Percentiles rank a stretch among this genome's conserved stretches.
Evolutionary conservation across 108 stramenopile species (phyloP).

Genomic region (Cyclostephanos invisitatus): DNA sequence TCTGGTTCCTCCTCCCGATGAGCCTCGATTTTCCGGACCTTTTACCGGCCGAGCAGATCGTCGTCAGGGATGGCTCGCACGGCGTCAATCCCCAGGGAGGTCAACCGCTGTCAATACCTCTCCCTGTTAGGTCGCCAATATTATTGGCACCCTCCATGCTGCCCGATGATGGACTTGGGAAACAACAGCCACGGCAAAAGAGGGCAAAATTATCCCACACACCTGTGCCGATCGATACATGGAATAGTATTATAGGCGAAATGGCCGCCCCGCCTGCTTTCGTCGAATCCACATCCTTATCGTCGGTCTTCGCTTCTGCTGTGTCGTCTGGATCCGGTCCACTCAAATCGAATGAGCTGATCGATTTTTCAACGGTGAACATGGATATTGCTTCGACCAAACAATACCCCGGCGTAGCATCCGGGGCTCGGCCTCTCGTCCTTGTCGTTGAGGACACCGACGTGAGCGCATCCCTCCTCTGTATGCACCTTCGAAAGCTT

Average conservation of each 20-base stretch:
- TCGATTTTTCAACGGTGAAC: not conserved
- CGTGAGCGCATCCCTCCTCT: conserved; percentile 48
- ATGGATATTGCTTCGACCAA: not conserved
- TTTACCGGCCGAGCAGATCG: too few species aligned
- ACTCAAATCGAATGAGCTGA: conserved; percentile 12
- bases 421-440: conserved; percentile 44
- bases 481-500: conserved; percentile 29
- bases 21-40: conserved; percentile 42
- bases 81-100: not conserved
- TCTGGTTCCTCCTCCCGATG: conserved; percentile 48
- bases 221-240: conserved; percentile 6
- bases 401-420: conserved; percentile 34
- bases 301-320: not conserved
- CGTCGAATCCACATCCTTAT: not conserved
- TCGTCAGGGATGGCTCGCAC: too few species aligned
- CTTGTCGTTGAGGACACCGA: conserved; percentile 65
- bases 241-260: not conserved
- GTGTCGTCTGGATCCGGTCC: not conserved
- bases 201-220: conserved; percentile 1
- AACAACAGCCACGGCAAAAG: conserved; percentile 11
- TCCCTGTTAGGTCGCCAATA: not conserved
- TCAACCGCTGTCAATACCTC: not conserved
- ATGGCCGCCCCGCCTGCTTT: not conserved
- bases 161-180: not conserved
- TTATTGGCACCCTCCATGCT: not conserved